These are phyloP conservation scores for Thuja plicata DNA, from an alignment of 83 land plant species.

Conservation along the genomic window DNA sequence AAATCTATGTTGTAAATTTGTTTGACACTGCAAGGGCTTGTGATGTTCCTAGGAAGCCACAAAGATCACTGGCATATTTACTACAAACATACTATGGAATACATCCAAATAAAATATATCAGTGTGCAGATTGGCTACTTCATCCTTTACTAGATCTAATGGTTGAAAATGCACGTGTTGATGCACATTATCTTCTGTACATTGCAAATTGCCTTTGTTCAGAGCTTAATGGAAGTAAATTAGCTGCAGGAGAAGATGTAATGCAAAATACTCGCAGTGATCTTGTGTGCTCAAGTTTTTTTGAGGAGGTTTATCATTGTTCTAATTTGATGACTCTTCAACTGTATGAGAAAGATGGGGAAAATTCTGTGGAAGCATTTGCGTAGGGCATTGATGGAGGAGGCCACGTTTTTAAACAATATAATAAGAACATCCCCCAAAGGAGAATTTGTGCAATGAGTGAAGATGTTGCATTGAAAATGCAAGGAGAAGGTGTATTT, in stretches of 20 bases:
- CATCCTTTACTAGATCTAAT: conserved; percentile 84
- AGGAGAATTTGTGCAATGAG: too few relatives aligned
- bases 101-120: conserved; percentile 71
- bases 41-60: conserved; percentile 83
- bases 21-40: conserved; percentile 99
- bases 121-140: conserved; percentile 97
- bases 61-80: conserved; percentile 86
- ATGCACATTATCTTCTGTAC: conserved; percentile 92
- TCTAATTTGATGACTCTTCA: conserved; percentile 81
- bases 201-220: conserved; percentile 69
- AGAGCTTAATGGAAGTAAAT: conserved; percentile 47
- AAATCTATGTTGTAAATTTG: conserved; percentile 91
- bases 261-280: background rate
- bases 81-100: conserved; percentile 89
- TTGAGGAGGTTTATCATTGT: conserved; percentile 73
- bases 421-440: too few relatives aligned
- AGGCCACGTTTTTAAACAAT: too few relatives aligned
- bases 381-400: too few relatives aligned
- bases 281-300: conserved; percentile 18
- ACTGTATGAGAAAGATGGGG: conserved; percentile 83
- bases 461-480: too few relatives aligned
- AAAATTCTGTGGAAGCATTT: conserved; percentile 47
- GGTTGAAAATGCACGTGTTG: conserved; percentile 81
- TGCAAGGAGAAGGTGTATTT: too few relatives aligned
- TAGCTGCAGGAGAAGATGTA: conserved; percentile 14